A percentile compares a stretch with the other conserved stretches of the same genome.
phyloP scores from a whole-genome alignment of 2,329 filamentous ascomycete genomes.

The Scolecobasidium constrictum region DNA sequence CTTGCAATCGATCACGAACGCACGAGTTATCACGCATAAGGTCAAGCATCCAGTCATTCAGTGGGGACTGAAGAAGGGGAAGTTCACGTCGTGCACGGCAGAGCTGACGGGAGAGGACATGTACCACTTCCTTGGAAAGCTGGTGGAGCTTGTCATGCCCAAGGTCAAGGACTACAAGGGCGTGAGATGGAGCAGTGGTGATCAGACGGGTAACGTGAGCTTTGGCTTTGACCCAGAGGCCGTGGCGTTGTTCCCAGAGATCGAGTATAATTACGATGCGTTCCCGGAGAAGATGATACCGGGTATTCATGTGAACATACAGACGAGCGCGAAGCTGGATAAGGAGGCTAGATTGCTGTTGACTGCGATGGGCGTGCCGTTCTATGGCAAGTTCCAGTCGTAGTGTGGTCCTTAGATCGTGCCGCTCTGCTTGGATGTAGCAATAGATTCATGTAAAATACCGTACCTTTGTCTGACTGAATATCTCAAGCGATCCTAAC shows the following conservation, averaged over 20 bases:
- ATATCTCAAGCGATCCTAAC: too few relatives aligned
- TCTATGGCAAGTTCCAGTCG: slow-evolving; percentile 57
- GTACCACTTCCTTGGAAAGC: slow-evolving; percentile 82
- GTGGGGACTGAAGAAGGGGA: slow-evolving; percentile 64
- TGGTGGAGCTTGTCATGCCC: slow-evolving; percentile 81
- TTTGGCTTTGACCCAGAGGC: slow-evolving; percentile 70
- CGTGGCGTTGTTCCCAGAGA: slow-evolving; percentile 79
- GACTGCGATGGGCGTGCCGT: slow-evolving; percentile 63
- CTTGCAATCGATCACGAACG: slow-evolving; percentile 75
- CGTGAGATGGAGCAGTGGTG: slow-evolving; percentile 64
- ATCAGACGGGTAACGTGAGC: slow-evolving; percentile 75
- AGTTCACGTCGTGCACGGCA: slow-evolving; percentile 64
- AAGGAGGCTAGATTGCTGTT: slow-evolving; percentile 72
- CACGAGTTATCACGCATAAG: slow-evolving; percentile 58
- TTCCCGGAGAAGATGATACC: slow-evolving; percentile 70
- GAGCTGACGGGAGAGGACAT: slow-evolving; percentile 71
- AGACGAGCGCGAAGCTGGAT: slow-evolving; percentile 77
- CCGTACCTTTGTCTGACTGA: too few relatives aligned
- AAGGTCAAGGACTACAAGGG: slow-evolving; percentile 95
- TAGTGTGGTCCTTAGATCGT: too few relatives aligned
- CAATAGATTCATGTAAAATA: too few relatives aligned
- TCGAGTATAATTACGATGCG: slow-evolving; percentile 88
- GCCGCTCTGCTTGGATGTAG: too few relatives aligned
- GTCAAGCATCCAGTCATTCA: slow-evolving; percentile 60
- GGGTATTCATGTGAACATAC: slow-evolving; percentile 70